Base-by-base conservation (phyloP, 73 alveolate genomes). In the Paramecium octaurelia region DNA sequence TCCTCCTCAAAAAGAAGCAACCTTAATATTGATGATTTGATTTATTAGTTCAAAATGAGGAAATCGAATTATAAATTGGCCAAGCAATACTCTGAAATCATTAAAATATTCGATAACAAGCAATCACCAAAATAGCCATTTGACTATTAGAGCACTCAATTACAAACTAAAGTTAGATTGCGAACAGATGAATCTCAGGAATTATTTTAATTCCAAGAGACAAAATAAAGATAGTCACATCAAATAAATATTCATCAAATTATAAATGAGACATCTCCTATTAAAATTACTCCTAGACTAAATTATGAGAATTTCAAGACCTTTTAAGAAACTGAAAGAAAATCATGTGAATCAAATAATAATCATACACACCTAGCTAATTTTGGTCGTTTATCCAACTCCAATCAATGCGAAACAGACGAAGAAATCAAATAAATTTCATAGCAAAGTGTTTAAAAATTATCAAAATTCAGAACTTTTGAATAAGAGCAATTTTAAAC, bases 1-100 rank as follows among this genome's bases (percentile, higher is more conserved):
- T 54, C 34, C 31, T 18, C 69, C 35, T 2, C 43, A n/a, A 20
- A 18, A 42, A 35, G 88, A 11, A n/a, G 43, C 10, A 75, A 36
- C 29, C 60, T 75, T 24, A 75, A 35, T 75, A 35, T 75, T 38
- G 88, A 75, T 75, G 88, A 75, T 75, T 38, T 75, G 64, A 35
- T 75, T 42, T 38, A 38, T 75, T 10, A 38, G 23, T 75, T 38
- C 16, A 75, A 75, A 75, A 42, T 42, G 68, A 75, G 60, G 36
- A 75, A 75, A 75, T 38, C 64, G 1, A 75, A 64, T 64, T 31
- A 75, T 20, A 75, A 38, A 75, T 75, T 75, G 18, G 88, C 68
- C 2, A 35, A 35, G 21, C 36, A 75, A 75, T 35, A 75, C 29
- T 35, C 88, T 29, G 88, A 75, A 38, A 75, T 75, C 38, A 35